A percentile compares a stretch with the other conserved stretches of the same genome.
Conservation (phyloP, 805 yeast species). For the Aciculoconidium aculeatum region DNA sequence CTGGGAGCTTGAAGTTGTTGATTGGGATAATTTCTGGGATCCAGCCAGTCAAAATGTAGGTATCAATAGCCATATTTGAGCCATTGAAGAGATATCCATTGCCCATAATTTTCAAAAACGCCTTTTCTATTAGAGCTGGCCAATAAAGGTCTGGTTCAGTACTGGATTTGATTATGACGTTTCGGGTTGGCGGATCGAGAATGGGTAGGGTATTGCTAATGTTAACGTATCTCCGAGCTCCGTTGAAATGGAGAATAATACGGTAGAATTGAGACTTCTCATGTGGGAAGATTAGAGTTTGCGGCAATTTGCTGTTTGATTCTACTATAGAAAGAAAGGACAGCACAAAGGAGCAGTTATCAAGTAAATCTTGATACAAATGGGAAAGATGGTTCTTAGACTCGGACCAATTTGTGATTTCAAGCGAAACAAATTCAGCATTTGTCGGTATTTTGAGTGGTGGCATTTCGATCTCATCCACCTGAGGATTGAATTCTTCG, state of each 20-base stretch:
- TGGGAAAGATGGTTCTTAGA: constrained; percentile 5
- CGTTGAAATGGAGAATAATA: constrained; percentile 47
- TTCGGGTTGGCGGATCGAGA: constrained; percentile 13
- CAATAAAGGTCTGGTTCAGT: constrained; percentile 35
- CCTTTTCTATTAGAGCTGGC: constrained; percentile 78
- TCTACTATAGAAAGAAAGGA: constrained; percentile 49
- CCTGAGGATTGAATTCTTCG: too few species aligned
- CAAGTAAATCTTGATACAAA: constrained; percentile 45
- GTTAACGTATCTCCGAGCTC: constrained; percentile 40
- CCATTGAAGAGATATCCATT: constrained; percentile 61
- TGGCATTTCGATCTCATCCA: too few species aligned
- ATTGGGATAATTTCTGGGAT: constrained; percentile 53
- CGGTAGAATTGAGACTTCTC: constrained; percentile 22
- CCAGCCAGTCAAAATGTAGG: constrained; percentile 64
- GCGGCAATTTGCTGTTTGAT: constrained; percentile 3
- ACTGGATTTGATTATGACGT: constrained; percentile 32
- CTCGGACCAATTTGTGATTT: constrained; percentile 5
- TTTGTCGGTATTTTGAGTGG: too few species aligned
- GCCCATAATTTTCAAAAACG: constrained; percentile 55
- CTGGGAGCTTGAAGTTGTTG: constrained; percentile 30
- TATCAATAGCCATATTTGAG: constrained; percentile 70
- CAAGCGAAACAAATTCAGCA: too few species aligned
- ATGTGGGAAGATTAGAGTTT: constrained; percentile 5
- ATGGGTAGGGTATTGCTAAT: constrained; percentile 46
- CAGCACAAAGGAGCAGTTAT: constrained; percentile 75